A percentile compares a stretch with the other conserved stretches of the same genome.
Evolutionary conservation across 352 stramenopile species (phyloP).

Genomic region (Globisporangium irregulare): DNA sequence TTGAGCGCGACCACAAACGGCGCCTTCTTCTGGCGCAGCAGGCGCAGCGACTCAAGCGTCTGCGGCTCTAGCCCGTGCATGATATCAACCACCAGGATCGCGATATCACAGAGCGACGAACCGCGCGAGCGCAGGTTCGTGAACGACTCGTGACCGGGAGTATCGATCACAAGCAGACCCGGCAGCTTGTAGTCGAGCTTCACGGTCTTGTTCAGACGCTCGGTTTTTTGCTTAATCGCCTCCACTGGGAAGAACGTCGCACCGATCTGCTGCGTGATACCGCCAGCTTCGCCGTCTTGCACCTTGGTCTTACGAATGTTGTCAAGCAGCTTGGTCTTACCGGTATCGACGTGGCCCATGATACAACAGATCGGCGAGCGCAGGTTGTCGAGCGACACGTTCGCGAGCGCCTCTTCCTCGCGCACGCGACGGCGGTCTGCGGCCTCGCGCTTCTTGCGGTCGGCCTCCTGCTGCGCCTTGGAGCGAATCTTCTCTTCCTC

Average conservation of each 20-base stretch:
- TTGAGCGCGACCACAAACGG: conserved; percentile 99
- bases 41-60: conserved; percentile 98
- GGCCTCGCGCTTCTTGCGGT: conserved; percentile 81
- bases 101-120: conserved; percentile 98
- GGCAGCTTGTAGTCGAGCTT: conserved; percentile 89
- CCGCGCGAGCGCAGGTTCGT: conserved; percentile 97
- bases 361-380: conserved; percentile 99
- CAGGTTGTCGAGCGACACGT: conserved; percentile 92
- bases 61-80: conserved; percentile 99
- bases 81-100: conserved; percentile 99
- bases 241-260: conserved; percentile 95
- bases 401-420: conserved; percentile 76
- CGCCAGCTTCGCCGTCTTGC: conserved; percentile 90
- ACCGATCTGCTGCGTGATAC: conserved; percentile 99
- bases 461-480: conserved; percentile 82
- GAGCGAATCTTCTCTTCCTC: conserved; percentile 69
- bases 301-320: conserved; percentile 99
- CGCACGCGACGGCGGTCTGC: conserved; percentile 63
- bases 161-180: conserved; percentile 97
- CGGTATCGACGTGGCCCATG: conserved; percentile 98
- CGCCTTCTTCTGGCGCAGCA: conserved; percentile 93
- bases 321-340: conserved; percentile 99
- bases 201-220: conserved; percentile 65
- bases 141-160: conserved; percentile 99
- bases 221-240: conserved; percentile 89